Conservation (phyloP, 164 flowering plant species). For the Cinnamomum chago region DNA sequence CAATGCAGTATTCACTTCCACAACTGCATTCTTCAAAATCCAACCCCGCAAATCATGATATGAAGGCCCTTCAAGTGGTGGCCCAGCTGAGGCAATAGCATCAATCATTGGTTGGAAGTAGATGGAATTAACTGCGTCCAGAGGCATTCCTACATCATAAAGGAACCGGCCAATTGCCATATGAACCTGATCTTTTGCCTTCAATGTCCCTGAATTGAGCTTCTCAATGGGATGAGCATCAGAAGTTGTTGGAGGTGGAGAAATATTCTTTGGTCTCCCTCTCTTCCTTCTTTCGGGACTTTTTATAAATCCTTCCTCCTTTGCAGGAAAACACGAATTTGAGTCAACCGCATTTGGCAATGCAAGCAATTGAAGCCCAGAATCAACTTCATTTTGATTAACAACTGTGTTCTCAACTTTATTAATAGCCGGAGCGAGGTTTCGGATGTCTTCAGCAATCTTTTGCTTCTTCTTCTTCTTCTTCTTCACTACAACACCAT, state of each 20-base stretch:
- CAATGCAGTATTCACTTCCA: slow-evolving; percentile 50
- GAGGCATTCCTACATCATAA: slow-evolving; percentile 69
- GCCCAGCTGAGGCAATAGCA: slow-evolving; percentile 60
- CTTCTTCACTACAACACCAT: slow-evolving; percentile 53
- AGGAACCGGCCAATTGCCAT: slow-evolving; percentile 78
- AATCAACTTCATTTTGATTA: slow-evolving; percentile 25
- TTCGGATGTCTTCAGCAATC: slow-evolving; percentile 37
- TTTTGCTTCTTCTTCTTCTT: slow-evolving; percentile 65
- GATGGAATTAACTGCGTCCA: slow-evolving; percentile 62
- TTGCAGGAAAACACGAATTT: slow-evolving; percentile 20
- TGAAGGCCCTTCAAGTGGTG: slow-evolving; percentile 44
- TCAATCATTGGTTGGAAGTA: slow-evolving; percentile 87
- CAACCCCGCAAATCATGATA: slow-evolving; percentile 72
- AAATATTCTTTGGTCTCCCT: slow-evolving; percentile 32
- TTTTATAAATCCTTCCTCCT: slow-evolving; percentile 26
- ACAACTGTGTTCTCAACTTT: slow-evolving; percentile 24
- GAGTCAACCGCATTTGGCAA: slow-evolving; percentile 25
- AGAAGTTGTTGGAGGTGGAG: slow-evolving; percentile 11
- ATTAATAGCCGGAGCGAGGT: slow-evolving; percentile 7
- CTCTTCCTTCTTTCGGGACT: slow-evolving; percentile 43
- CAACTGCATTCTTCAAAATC: slow-evolving; percentile 64
- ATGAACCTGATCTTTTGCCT: slow-evolving; percentile 34
- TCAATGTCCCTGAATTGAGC: slow-evolving; percentile 17
- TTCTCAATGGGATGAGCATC: slow-evolving; percentile 14
- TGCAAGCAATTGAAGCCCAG: slow-evolving; percentile 28